Percentiles rank a stretch among this genome's conserved stretches.
Evolutionary conservation across 2,329 filamentous ascomycete genomes (phyloP).

Genomic region (Leptographium wingfieldii): DNA sequence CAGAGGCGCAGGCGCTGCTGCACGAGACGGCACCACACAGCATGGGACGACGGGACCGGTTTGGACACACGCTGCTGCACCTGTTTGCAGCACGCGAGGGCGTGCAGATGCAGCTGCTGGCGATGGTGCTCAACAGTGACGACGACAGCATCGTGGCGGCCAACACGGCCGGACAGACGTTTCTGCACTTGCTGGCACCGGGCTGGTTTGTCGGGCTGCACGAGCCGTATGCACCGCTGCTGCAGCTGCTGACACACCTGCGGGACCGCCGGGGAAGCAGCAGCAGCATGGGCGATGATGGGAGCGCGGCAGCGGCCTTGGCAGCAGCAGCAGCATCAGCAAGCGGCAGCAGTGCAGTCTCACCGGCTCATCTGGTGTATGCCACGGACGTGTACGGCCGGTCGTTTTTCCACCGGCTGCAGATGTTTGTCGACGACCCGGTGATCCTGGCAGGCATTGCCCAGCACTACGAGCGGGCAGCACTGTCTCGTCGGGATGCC

Average conservation of each 20-base stretch:
- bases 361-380: slow-evolving; percentile 18
- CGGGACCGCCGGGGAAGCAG: slow-evolving; percentile 7
- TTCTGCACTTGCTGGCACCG: slow-evolving; percentile 30
- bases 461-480: slow-evolving; percentile 19
- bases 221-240: slow-evolving; percentile 14
- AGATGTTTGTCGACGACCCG: slow-evolving; percentile 17
- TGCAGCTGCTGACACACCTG: slow-evolving; percentile 18
- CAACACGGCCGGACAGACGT: slow-evolving; percentile 36
- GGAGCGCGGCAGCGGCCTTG: not conserved
- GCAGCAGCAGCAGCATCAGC: not conserved
- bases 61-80: slow-evolving; percentile 36
- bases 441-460: slow-evolving; percentile 22
- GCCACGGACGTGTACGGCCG: slow-evolving; percentile 37
- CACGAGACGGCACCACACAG: slow-evolving; percentile 10
- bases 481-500: slow-evolving; percentile 32
- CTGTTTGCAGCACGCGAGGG: slow-evolving; percentile 28
- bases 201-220: slow-evolving; percentile 21
- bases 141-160: slow-evolving; percentile 15
- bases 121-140: slow-evolving; percentile 13
- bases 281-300: not conserved
- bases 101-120: slow-evolving; percentile 17
- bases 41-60: slow-evolving; percentile 25
- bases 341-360: not conserved
- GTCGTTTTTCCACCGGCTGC: slow-evolving; percentile 35
- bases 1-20: slow-evolving; percentile 13